Evolutionary conservation across 441 rosid species (phyloP).

Genomic region (Dalechampia spathulata): DNA sequence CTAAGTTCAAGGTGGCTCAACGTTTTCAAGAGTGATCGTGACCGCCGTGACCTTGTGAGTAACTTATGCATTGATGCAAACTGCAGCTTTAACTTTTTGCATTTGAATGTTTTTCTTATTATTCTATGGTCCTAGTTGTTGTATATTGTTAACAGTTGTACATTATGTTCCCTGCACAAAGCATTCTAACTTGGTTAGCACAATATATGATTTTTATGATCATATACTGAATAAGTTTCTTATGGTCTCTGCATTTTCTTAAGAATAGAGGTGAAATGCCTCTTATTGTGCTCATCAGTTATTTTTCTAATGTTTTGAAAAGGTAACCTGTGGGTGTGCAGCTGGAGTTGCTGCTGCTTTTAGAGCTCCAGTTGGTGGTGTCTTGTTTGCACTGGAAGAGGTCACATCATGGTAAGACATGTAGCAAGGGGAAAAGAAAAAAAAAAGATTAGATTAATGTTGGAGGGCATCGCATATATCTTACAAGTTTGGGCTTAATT

Average conservation of each 20-base stretch:
- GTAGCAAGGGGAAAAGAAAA: neutral
- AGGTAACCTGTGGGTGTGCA: conserved; percentile 99
- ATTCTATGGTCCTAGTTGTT: neutral
- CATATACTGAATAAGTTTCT: neutral
- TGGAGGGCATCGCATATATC: neutral
- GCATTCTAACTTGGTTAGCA: neutral
- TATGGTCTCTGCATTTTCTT: conserved; percentile 9
- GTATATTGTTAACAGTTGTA: neutral
- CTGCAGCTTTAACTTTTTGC: neutral
- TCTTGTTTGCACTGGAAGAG: conserved; percentile 94
- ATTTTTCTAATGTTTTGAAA: conserved; percentile 38
- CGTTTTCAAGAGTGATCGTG: conserved; percentile 83
- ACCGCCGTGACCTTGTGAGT: conserved; percentile 97
- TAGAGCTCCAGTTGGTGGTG: conserved; percentile 99
- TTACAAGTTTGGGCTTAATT: conserved; percentile 4
- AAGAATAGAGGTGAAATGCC: conserved; percentile 13
- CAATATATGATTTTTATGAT: neutral
- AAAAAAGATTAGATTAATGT: neutral
- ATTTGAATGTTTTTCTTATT: neutral
- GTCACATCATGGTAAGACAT: conserved; percentile 82
- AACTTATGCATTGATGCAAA: conserved; percentile 1
- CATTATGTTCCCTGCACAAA: conserved; percentile 3
- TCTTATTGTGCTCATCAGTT: conserved; percentile 22
- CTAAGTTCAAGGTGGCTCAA: conserved; percentile 87
- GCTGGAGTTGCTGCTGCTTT: conserved; percentile 99